These are phyloP conservation scores for Penicillium sp. DNA, from an alignment of 2,329 filamentous ascomycete genomes.

Conservation along the genomic window DNA sequence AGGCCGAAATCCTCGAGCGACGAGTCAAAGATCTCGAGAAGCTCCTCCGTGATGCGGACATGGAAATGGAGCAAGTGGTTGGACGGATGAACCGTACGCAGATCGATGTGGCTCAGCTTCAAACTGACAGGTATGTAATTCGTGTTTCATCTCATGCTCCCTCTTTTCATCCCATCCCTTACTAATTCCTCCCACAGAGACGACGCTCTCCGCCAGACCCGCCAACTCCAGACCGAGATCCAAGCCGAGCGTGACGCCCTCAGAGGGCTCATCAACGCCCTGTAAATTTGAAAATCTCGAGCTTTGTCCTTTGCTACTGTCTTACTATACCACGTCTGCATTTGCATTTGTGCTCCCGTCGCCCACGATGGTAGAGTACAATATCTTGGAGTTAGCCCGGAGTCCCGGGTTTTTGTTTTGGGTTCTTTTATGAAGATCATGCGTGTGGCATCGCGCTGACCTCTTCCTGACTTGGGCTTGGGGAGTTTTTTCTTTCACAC, in stretches of 20 bases:
- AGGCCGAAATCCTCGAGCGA: slow-evolving; percentile 66
- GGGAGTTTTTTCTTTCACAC: slow-evolving; percentile 1
- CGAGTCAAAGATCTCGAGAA: slow-evolving; percentile 78
- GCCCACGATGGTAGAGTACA: slow-evolving; percentile 7
- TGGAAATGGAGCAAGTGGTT: slow-evolving; percentile 76
- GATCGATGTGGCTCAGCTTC: slow-evolving; percentile 71
- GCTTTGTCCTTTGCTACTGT: slow-evolving; percentile 2
- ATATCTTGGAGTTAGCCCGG: slow-evolving; percentile 13
- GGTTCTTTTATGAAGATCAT: slow-evolving; percentile 4
- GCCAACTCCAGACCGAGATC: slow-evolving; percentile 59
- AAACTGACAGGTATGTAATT: slow-evolving; percentile 42
- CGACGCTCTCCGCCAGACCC: slow-evolving; percentile 62
- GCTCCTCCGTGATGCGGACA: slow-evolving; percentile 64
- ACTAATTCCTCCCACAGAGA: slow-evolving; percentile 44
- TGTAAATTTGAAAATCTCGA: slow-evolving; percentile 1
- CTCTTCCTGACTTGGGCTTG: slow-evolving; percentile 2
- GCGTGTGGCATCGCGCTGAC: slow-evolving; percentile 11
- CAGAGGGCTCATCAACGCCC: slow-evolving; percentile 39
- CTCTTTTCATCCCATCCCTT: slow-evolving; percentile 3
- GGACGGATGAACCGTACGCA: slow-evolving; percentile 72
- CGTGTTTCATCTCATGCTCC: neutral
- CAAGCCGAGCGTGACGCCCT: slow-evolving; percentile 55
- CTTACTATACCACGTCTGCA: slow-evolving; percentile 20
- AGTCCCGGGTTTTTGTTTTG: slow-evolving; percentile 5
- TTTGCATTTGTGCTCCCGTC: slow-evolving; percentile 15